These are phyloP conservation scores for Eucommia ulmoides DNA, from an alignment of 257 asterid species.

Conservation along the genomic window DNA sequence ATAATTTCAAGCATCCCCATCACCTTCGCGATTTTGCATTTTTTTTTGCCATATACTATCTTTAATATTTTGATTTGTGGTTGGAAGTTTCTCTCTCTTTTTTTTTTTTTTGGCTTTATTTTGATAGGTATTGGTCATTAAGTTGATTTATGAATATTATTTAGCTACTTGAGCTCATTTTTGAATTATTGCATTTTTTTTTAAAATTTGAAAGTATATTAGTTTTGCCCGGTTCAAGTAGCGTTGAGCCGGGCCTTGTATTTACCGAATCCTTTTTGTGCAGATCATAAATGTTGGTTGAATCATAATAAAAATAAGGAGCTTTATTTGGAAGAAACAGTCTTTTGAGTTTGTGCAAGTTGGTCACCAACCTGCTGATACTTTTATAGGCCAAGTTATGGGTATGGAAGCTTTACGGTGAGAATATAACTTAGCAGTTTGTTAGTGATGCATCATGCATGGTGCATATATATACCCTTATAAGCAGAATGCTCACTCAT, in stretches of 20 bases:
- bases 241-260: constrained; percentile 29
- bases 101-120: constrained; percentile 2
- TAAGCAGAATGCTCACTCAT: no score
- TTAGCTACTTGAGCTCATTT: constrained; percentile 4
- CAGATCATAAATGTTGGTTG: constrained; percentile 53
- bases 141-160: constrained; percentile 3
- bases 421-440: constrained; percentile 24
- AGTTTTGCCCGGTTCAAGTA: constrained; percentile 25
- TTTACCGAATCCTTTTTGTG: constrained; percentile 52
- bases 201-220: constrained; percentile 4
- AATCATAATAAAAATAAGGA: constrained; percentile 24
- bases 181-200: neutral
- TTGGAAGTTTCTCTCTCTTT: neutral
- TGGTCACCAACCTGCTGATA: constrained; percentile 21
- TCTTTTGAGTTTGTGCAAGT: constrained; percentile 18
- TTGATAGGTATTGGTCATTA: constrained; percentile 13
- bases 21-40: neutral
- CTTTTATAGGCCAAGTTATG: constrained; percentile 19
- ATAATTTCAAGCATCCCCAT: no score
- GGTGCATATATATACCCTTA: no score
- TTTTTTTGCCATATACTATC: neutral
- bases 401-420: constrained; percentile 25
- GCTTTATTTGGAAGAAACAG: constrained; percentile 27
- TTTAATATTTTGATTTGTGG: constrained; percentile 7
- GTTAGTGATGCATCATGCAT: no score